Percentiles rank a stretch among this genome's conserved stretches.
Conservation (phyloP, 2,329 filamentous ascomycete species). For the Mollisia scopiformis region DNA sequence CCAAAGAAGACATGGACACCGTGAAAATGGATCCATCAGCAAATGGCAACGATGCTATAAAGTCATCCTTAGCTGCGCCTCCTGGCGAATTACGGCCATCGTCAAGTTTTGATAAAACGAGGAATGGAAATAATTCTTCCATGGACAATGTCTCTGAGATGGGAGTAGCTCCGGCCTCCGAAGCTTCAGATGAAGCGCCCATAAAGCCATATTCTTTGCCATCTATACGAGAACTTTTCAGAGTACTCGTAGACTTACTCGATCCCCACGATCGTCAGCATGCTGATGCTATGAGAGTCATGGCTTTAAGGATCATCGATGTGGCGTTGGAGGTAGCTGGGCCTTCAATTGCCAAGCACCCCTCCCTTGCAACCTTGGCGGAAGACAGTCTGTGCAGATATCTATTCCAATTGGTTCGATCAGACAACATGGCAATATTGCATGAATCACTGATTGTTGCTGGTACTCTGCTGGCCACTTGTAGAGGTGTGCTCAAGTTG, state of each 20-base stretch:
- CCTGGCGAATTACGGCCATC: constrained; percentile 41
- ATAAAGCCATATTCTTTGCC: constrained; percentile 91
- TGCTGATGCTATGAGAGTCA: constrained; percentile 93
- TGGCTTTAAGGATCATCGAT: constrained; percentile 96
- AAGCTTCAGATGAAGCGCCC: constrained; percentile 45
- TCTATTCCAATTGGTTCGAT: constrained; percentile 93
- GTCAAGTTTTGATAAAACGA: constrained; percentile 45
- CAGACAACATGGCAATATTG: constrained; percentile 93
- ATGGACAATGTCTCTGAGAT: constrained; percentile 31
- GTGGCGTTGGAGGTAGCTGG: constrained; percentile 96
- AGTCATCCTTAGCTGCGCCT: constrained; percentile 51
- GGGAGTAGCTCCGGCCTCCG: constrained; percentile 32
- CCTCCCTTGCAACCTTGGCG: constrained; percentile 82
- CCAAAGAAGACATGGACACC: constrained; percentile 70
- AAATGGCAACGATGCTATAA: constrained; percentile 63
- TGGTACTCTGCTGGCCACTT: constrained; percentile 88
- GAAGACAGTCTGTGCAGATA: constrained; percentile 93
- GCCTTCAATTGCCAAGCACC: constrained; percentile 91
- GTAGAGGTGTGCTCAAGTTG: constrained; percentile 85
- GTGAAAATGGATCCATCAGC: constrained; percentile 84
- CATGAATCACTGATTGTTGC: constrained; percentile 92
- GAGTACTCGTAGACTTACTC: constrained; percentile 89
- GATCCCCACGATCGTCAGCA: constrained; percentile 93
- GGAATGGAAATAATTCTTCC: constrained; percentile 22
- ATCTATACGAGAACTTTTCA: constrained; percentile 91